Conservation (phyloP, 1,284 basidiomycete species). For the Cryptococcus wingfieldii region DNA sequence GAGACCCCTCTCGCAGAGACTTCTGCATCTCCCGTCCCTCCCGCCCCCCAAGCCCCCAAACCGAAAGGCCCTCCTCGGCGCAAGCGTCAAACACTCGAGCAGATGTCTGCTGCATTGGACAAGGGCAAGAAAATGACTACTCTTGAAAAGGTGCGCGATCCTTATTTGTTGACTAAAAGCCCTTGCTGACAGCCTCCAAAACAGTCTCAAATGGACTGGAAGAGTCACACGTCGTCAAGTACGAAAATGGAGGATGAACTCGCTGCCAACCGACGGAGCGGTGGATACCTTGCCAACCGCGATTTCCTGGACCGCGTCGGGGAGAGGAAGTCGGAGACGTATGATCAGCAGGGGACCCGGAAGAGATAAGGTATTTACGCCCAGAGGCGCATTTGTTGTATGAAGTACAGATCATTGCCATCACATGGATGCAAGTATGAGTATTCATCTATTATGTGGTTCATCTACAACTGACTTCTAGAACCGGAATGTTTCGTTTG, state of each 20-base stretch:
- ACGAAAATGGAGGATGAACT: constrained; percentile 33
- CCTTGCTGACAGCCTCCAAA: background rate
- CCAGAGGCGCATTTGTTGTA: background rate
- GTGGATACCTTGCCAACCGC: constrained; percentile 43
- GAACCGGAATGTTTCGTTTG: background rate
- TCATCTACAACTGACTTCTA: background rate
- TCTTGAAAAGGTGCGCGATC: constrained; percentile 41
- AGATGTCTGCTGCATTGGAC: constrained; percentile 42
- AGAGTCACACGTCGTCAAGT: constrained; percentile 30
- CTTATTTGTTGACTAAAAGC: background rate
- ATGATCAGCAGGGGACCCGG: constrained; percentile 3
- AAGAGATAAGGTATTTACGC: background rate
- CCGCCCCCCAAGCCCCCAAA: background rate
- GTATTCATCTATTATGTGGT: background rate
- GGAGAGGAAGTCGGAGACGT: constrained; percentile 27
- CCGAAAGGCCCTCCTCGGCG: constrained; percentile 28
- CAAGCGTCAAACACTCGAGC: constrained; percentile 45
- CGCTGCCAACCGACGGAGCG: constrained; percentile 36
- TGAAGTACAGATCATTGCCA: background rate
- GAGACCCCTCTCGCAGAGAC: background rate
- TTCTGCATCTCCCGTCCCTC: background rate
- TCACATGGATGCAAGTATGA: background rate
- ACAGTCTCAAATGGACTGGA: constrained; percentile 48
- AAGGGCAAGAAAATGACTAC: constrained; percentile 49
- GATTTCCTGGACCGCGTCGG: constrained; percentile 45